Base-by-base conservation (phyloP, 805 yeast species). In the Wickerhamomyces pijperi region DNA sequence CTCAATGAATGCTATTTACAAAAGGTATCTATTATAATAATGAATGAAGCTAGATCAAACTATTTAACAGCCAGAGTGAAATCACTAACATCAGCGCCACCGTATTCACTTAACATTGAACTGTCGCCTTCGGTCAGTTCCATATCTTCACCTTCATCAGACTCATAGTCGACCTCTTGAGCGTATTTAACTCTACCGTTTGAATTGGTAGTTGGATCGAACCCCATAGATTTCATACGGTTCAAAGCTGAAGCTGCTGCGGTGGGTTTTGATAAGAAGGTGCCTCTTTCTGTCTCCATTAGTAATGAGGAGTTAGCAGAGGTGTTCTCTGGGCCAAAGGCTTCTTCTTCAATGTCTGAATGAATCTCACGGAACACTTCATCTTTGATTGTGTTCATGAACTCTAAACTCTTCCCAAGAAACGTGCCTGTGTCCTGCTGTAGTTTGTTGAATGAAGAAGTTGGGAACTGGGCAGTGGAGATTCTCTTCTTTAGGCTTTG, bases 331-430 rank as follows among this genome's bases (percentile, higher is more conserved):
- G 6, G 6, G 6, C 23, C 9, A 21, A 9, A 21, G 9, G 9
- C 23, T 19, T 37, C 44, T 16, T 36, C 18, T 19, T 41, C 32
- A 25, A 35, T 19, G 34, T 55, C 55, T 35, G 49, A 55, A 32
- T 48, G 58, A 18, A 55, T 52, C 11, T 55, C 54, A 3, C 50
- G 49, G 37, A 61, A 39, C 36, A 46, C 48, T 13, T 60, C 65
- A 23, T 54, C 56, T 41, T 59, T 55, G 36, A 56, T 28, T 21
- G 36, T 47, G 32, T 44, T 50, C 5, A 51, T 46, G 28, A 47
- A 49, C 3, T 42, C 41, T 16, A 45, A 5, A 17, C 56, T 51
- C 28, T 46, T 46, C 17, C 41, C 52, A 19, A 51, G 28, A 16
- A 51, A 38, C 2, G 19, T 11, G 21, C 49, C 50, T 13, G 56